Percentiles rank a stretch among this genome's conserved stretches.
phyloP scores from a whole-genome alignment of 2,329 filamentous ascomycete species.

The Ciborinia camelliae region DNA sequence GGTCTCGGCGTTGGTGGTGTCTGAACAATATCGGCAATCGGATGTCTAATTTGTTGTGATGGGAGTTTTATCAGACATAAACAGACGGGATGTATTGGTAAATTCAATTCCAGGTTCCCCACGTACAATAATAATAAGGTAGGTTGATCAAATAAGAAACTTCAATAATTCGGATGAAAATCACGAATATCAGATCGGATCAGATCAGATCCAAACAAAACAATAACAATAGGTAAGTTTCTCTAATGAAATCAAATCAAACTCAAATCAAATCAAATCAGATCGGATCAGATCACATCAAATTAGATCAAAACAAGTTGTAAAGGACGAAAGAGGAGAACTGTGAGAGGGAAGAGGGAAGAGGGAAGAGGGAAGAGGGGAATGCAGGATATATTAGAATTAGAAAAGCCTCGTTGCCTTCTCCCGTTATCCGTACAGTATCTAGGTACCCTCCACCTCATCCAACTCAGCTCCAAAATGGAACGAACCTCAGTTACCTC shows the following conservation, averaged over 20 bases:
- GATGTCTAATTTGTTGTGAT: background rate
- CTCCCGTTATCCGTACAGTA: background rate
- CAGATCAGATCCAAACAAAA: background rate
- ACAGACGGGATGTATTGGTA: background rate
- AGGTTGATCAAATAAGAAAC: background rate
- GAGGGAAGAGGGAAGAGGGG: background rate
- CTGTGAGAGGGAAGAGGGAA: background rate
- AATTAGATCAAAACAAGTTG: background rate
- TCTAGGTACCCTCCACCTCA: no score
- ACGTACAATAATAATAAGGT: no score
- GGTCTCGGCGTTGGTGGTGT: no score
- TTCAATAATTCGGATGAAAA: background rate
- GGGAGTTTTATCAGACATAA: background rate
- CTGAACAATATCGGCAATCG: no score
- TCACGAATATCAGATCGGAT: background rate
- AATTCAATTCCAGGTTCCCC: background rate
- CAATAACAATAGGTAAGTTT: background rate
- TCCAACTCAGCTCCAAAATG: background rate
- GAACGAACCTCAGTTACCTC: background rate
- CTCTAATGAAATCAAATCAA: background rate
- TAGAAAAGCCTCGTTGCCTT: background rate
- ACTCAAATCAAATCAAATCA: background rate
- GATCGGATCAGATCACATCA: background rate
- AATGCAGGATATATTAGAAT: conserved; percentile 14
- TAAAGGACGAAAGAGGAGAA: background rate